A percentile compares a stretch with the other conserved stretches of the same genome.
Evolutionary conservation across 805 yeast genomes (phyloP).

Genomic region (Cyberlindnera petersonii): DNA sequence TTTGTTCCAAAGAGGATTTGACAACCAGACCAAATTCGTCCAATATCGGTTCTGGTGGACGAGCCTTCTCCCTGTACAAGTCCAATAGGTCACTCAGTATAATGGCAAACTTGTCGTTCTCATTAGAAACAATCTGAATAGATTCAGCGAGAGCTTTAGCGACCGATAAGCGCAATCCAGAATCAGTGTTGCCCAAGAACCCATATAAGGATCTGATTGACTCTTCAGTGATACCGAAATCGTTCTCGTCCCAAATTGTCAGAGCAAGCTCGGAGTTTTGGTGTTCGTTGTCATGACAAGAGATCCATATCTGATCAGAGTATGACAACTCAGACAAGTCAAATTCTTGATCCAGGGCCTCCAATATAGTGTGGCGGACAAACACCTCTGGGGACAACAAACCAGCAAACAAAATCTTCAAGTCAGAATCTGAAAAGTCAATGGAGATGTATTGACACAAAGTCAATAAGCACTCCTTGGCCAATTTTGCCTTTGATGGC

Average conservation of each 20-base stretch:
- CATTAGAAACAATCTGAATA: conserved; percentile 32
- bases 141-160: conserved; percentile 71
- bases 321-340: conserved; percentile 42
- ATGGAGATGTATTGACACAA: conserved; percentile 74
- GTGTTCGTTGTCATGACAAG: conserved; percentile 69
- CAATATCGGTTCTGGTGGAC: conserved; percentile 70
- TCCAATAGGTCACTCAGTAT: conserved; percentile 45
- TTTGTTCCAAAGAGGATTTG: conserved; percentile 53
- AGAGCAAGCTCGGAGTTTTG: conserved; percentile 60
- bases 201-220: conserved; percentile 45
- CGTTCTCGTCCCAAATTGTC: conserved; percentile 84
- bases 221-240: conserved; percentile 42
- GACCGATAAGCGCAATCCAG: conserved; percentile 67
- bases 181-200: conserved; percentile 51
- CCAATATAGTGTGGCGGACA: conserved; percentile 77
- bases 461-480: conserved; percentile 79
- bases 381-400: conserved; percentile 59
- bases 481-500: conserved; percentile 73
- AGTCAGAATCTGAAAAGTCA: conserved; percentile 52
- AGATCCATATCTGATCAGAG: conserved; percentile 72
- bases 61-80: conserved; percentile 55
- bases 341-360: conserved; percentile 81
- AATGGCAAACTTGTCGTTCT: conserved; percentile 25
- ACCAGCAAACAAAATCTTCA: conserved; percentile 52
- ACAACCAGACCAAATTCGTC: conserved; percentile 81